Conservation (phyloP, 164 flowering plant genomes). For the Santalum album region DNA sequence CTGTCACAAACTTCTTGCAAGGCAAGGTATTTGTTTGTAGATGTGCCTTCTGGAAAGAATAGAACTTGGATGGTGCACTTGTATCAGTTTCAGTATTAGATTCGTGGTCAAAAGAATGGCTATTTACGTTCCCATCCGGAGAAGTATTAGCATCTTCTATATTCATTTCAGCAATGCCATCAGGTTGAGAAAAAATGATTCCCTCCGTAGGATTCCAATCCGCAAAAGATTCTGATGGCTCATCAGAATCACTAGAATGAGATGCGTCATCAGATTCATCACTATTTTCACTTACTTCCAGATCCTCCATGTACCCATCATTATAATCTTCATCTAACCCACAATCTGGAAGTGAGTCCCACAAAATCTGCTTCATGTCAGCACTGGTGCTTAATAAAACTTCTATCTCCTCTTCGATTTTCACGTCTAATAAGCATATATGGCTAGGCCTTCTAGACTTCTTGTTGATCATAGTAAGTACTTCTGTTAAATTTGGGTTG, state of each 20-base stretch:
- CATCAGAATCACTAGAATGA: conserved; percentile 13
- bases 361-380: conserved; percentile 47
- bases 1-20: conserved; percentile 68
- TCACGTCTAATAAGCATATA: conserved; percentile 20
- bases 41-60: neutral
- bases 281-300: conserved; percentile 38
- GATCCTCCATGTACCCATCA: conserved; percentile 61
- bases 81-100: too few species aligned
- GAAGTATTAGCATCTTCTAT: too few species aligned
- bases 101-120: conserved; percentile 4
- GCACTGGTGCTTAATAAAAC: conserved; percentile 50
- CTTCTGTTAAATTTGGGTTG: conserved; percentile 37
- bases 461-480: conserved; percentile 41
- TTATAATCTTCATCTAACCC: conserved; percentile 47
- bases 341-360: conserved; percentile 33
- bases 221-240: conserved; percentile 32
- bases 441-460: conserved; percentile 12
- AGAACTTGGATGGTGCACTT: too few species aligned
- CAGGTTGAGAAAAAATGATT: conserved; percentile 6
- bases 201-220: conserved; percentile 18
- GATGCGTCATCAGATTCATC: conserved; percentile 13
- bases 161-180: neutral
- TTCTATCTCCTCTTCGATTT: conserved; percentile 54
- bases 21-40: conserved; percentile 38
- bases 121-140: neutral